A percentile compares a stretch with the other conserved stretches of the same genome.
Evolutionary conservation across 1,284 basidiomycete species (phyloP).

Genomic region (Cutaneotrichosporon spelunceum): DNA sequence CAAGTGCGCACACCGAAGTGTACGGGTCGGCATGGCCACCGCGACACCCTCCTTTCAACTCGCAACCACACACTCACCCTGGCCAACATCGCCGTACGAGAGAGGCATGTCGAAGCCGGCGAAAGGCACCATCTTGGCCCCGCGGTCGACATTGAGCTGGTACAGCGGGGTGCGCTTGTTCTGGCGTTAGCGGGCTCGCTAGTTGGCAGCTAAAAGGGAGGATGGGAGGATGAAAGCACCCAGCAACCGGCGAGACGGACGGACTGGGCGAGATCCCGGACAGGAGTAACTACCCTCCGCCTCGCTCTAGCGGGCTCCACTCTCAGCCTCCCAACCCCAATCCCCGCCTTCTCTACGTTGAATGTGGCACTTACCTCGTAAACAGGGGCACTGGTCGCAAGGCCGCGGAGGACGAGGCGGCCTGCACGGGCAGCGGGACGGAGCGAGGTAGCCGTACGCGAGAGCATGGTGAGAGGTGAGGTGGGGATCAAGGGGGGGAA

Average conservation of each 20-base stretch:
- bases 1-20: background rate
- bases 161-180: constrained; percentile 73
- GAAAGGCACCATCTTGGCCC: constrained; percentile 95
- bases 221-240: too few relatives aligned
- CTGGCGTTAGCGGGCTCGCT: constrained; percentile 28
- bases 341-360: too few relatives aligned
- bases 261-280: too few relatives aligned
- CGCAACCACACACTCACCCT: constrained; percentile 65
- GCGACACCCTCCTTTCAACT: too few relatives aligned
- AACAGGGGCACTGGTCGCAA: constrained; percentile 22
- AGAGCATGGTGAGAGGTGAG: constrained; percentile 4
- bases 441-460: constrained; percentile 17
- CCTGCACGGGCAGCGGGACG: constrained; percentile 4
- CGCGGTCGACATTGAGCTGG: constrained; percentile 80
- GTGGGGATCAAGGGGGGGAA: background rate
- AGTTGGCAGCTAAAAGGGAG: too few relatives aligned
- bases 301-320: too few relatives aligned
- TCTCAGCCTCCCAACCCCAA: too few relatives aligned
- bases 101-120: constrained; percentile 95
- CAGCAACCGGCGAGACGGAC: too few relatives aligned
- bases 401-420: constrained; percentile 24
- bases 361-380: constrained; percentile 22
- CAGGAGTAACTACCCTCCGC: too few relatives aligned
- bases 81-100: constrained; percentile 74
- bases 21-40: too few relatives aligned